Base-by-base conservation (phyloP, 2,329 filamentous ascomycete species). In the Fusarium continuum region DNA sequence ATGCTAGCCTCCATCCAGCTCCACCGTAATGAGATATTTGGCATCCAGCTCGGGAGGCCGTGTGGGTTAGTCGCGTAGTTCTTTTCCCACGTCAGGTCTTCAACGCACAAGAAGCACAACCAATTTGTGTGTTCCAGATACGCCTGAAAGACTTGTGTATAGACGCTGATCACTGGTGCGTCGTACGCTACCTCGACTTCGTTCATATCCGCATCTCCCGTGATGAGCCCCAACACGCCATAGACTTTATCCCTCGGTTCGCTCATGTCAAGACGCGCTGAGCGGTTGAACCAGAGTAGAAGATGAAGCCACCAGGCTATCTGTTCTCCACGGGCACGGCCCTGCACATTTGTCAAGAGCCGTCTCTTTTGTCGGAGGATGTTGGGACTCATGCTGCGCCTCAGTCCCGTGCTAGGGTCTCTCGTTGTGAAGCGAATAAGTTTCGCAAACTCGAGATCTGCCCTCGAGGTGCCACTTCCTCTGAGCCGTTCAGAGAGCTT, bases 191-290 rank as follows among this genome's bases (percentile, higher is more conserved):
- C 16, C n/a, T 9, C 10, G 4, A 54, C 14, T 4, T 13, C 26
- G 11, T 13, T 8, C 35, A 40, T 17, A 10, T 41, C 28, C 28
- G 8, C 20, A 10, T 20, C 31, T 13, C 47, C 41, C 4, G 34
- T 8, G 5, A 29, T 22, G 38, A 54, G 50, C 16, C 50, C 50
- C 19, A 54, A 28, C 6, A 54, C 19, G 5, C 50, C 50, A 17
- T 54, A 54, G 8, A 54, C 26, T 26, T 34, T 26, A 29, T 54
- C 50, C 10, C 28, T 48, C 2, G 43, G 25, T 8, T 54, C 50
- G 11, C 41, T 39, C 23, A 40, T 31, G 3, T 40, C 29, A 2
- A 54, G 32, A 3, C 20, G 16, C 13, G 14, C 25, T 11, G 50
- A 23, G 6, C 35, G 22, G 5, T 41, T n/a, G 17, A 55, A 55